Evolutionary conservation across 148 eudicot species (phyloP).

Genomic region (Dianthus caryophyllus): DNA sequence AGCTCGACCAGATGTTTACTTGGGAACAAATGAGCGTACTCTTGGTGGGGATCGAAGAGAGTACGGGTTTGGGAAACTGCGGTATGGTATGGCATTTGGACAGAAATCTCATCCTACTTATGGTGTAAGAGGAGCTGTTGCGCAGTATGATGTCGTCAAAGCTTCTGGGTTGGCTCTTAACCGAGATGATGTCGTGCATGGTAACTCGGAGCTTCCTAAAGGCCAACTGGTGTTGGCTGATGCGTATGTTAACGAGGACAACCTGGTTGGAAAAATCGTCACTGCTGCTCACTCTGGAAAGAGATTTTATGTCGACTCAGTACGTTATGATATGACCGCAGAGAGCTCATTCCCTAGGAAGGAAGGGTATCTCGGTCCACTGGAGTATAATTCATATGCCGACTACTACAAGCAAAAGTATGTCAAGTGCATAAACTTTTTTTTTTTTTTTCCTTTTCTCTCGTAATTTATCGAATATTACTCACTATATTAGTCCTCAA

Average conservation of each 20-base stretch:
- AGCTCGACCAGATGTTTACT: slow-evolving; percentile 97
- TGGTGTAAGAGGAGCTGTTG: slow-evolving; percentile 97
- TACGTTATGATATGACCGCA: slow-evolving; percentile 88
- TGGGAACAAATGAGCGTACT: slow-evolving; percentile 91
- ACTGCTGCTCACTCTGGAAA: slow-evolving; percentile 99
- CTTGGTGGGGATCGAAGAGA: slow-evolving; percentile 97
- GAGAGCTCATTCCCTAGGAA: slow-evolving; percentile 96
- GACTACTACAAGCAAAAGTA: slow-evolving; percentile 96
- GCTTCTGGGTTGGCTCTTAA: slow-evolving; percentile 86
- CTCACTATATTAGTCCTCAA: not conserved
- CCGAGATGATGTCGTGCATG: slow-evolving; percentile 30
- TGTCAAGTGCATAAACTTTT: slow-evolving; percentile 30
- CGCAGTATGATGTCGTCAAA: slow-evolving; percentile 84
- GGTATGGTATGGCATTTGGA: slow-evolving; percentile 90
- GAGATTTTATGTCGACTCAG: slow-evolving; percentile 92
- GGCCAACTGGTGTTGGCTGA: slow-evolving; percentile 85
- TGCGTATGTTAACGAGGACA: slow-evolving; percentile 48
- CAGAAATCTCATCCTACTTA: slow-evolving; percentile 92
- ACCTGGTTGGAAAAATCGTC: slow-evolving; percentile 78
- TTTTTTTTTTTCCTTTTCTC: slow-evolving; percentile 18
- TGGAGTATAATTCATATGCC: slow-evolving; percentile 94
- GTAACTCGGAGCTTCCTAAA: slow-evolving; percentile 31
- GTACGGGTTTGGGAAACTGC: slow-evolving; percentile 91
- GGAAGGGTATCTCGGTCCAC: slow-evolving; percentile 96
- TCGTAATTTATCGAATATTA: not conserved